Percentiles rank a stretch among this genome's conserved stretches.
These are phyloP conservation scores for Neofusicoccum sp. DNA, from an alignment of 2,329 filamentous ascomycete genomes.

Conservation along the genomic window DNA sequence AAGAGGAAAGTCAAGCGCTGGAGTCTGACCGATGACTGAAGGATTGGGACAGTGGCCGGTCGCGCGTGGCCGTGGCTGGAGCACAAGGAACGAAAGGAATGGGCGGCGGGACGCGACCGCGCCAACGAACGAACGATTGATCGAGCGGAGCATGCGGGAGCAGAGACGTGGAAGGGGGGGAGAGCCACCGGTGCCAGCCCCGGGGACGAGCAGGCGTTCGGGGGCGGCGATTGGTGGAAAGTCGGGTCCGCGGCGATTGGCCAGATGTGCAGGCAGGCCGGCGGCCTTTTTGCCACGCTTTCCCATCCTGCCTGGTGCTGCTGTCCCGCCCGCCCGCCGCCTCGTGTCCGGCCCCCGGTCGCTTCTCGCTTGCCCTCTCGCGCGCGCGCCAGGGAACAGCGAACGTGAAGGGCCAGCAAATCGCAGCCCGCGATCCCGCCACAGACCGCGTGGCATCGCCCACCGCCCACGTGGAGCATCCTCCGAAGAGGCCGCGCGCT, in stretches of 20 bases:
- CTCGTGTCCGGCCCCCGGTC: neutral
- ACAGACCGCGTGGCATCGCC: conserved; percentile 12
- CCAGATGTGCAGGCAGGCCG: neutral
- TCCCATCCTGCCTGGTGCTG: neutral
- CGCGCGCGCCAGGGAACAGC: neutral
- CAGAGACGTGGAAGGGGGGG: too few species aligned
- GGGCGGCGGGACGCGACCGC: too few species aligned
- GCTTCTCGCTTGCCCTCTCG: neutral
- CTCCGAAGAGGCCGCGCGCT: conserved; percentile 8
- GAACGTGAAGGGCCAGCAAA: neutral
- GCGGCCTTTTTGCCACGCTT: neutral
- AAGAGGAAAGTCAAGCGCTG: neutral
- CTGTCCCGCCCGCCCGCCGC: neutral
- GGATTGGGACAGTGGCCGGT: too few species aligned
- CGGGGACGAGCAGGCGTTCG: neutral
- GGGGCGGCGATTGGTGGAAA: neutral
- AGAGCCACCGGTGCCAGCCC: neutral
- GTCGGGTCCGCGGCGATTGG: neutral
- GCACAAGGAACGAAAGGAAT: too few species aligned
- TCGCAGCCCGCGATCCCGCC: neutral
- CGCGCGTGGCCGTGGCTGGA: too few species aligned
- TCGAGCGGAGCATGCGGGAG: neutral
- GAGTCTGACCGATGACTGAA: neutral
- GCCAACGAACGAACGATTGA: neutral
- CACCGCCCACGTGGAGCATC: conserved; percentile 11